Conservation (phyloP, 805 yeast species). For the Jamesozyma lodderae region DNA sequence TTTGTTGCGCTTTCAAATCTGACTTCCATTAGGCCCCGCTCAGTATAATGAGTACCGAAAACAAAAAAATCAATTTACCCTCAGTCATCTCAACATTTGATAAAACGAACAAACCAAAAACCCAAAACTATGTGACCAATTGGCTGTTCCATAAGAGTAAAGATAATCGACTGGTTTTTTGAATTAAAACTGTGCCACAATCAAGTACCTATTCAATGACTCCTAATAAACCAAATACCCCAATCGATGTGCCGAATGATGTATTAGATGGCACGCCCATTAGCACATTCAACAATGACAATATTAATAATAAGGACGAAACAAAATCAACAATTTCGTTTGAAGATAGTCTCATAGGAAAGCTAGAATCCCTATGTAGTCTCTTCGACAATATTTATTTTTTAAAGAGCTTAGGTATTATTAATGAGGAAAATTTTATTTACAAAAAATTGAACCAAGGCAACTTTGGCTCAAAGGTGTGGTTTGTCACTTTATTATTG, state of each 20-base stretch:
- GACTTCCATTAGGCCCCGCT: too few species aligned
- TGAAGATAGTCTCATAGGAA: constrained; percentile 16
- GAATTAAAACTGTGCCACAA: too few species aligned
- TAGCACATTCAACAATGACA: background rate
- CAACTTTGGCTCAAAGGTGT: constrained; percentile 22
- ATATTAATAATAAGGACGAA: background rate
- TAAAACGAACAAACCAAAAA: too few species aligned
- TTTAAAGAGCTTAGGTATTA: constrained; percentile 22
- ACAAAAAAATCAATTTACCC: too few species aligned
- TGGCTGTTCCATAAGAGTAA: too few species aligned
- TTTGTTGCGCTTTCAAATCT: too few species aligned
- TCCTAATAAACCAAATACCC: background rate
- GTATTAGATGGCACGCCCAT: background rate
- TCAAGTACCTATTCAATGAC: background rate
- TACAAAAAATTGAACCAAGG: constrained; percentile 22
- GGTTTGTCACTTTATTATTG: constrained; percentile 23
- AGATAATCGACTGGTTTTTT: too few species aligned
- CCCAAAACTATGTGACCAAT: too few species aligned
- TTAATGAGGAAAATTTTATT: constrained; percentile 18
- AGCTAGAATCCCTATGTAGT: constrained; percentile 18
- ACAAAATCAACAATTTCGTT: constrained; percentile 3
- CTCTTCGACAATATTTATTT: constrained; percentile 24
- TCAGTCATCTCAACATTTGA: too few species aligned
- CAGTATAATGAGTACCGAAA: too few species aligned
- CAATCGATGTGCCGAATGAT: background rate